phyloP scores from a whole-genome alignment of 306 rosid genomes.

The Astragalus membranaceus region DNA sequence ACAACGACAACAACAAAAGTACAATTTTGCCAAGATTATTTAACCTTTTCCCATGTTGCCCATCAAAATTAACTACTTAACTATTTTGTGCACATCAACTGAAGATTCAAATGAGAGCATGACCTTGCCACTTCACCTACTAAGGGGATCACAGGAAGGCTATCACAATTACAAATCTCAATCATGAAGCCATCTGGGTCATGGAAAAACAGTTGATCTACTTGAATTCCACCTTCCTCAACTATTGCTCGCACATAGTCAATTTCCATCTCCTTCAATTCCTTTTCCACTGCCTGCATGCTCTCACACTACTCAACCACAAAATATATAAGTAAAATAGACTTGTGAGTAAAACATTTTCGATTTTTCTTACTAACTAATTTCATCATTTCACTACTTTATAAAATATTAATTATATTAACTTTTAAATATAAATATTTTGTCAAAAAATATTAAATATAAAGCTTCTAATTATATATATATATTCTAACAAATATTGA shows the following conservation, averaged over 20 bases:
- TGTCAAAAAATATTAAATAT: too few relatives aligned
- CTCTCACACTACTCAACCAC: constrained; percentile 65
- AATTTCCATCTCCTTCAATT: constrained; percentile 71
- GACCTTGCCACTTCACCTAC: constrained; percentile 36
- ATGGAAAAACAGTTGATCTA: constrained; percentile 82
- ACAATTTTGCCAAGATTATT: not conserved
- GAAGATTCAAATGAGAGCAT: constrained; percentile 34
- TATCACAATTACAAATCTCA: constrained; percentile 90
- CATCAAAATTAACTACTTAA: not conserved
- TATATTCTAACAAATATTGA: too few relatives aligned
- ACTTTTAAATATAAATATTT: too few relatives aligned
- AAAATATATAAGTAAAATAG: too few relatives aligned
- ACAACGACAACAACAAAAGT: not conserved
- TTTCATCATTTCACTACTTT: too few relatives aligned
- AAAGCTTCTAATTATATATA: too few relatives aligned
- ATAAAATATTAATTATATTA: too few relatives aligned
- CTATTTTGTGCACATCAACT: constrained; percentile 16
- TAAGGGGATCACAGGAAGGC: constrained; percentile 76
- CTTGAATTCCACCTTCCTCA: constrained; percentile 90
- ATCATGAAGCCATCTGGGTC: constrained; percentile 98
- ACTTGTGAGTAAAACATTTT: too few relatives aligned
- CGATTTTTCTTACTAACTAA: too few relatives aligned
- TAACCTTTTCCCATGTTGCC: not conserved
- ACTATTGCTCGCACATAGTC: constrained; percentile 54
- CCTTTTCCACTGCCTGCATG: constrained; percentile 87